Base-by-base conservation (phyloP, 2,329 filamentous ascomycete genomes). In the Venturia effusa region DNA sequence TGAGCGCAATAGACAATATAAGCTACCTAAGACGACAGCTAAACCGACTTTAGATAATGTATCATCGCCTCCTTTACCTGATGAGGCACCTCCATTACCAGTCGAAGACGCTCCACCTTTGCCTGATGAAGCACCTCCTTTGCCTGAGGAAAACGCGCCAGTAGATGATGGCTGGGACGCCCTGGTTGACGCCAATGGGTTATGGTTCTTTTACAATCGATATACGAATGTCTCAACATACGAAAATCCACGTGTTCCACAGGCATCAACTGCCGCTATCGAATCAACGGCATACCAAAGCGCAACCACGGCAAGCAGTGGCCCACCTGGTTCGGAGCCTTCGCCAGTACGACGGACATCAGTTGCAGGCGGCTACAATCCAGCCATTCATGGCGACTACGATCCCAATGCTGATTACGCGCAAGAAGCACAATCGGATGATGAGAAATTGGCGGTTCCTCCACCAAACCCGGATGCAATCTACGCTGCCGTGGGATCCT, bases 371-470 rank as follows among this genome's bases (percentile, higher is more conserved):
- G 92, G 93, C 66, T 99, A 99, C 78, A 96, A 97, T 73, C 94
- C 94, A 1, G 89, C 91, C 30, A 93, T 99, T 57, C 94, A 99
- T 74, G 94, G 94, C 69, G 89, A 92, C 77, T 99, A 97, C 79
- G 94, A 99, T 71, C 92, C 92, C 4, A 94, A 88, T 66, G 93
- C 94, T n/a, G 89, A 92, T 79, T 99, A 99, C 74, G 93, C 94
- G 13, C 80, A 66, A 60, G 69, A 70, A 65, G 71, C 72, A 3
- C 63, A 83, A 67, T 73, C 78, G 10, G 70, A 78, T 27, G 75
- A 74, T 54, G 70, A 74, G 55, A 74, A 79, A 61, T 69, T 69
- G 27, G 67, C 68, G 24, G 73, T 76, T 19, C 59, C 69, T 19
- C 64, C 37, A n/a, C 37, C 64, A 15, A 51, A 59, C 10, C 67